phyloP scores from a whole-genome alignment of 129 eudicot species.

The Arctium minus region DNA sequence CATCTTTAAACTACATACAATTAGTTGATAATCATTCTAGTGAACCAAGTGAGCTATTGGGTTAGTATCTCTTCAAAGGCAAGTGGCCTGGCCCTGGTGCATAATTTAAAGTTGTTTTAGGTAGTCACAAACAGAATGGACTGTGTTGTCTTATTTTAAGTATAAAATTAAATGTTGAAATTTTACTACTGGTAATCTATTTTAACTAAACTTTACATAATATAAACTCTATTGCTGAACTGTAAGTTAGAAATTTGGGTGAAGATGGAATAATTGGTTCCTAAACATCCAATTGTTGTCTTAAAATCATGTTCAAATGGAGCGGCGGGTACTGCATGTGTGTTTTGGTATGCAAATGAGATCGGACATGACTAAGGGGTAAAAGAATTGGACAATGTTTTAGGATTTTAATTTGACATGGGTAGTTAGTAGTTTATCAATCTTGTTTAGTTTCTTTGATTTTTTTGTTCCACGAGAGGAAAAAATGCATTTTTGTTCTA shows the following conservation, averaged over 20 bases:
- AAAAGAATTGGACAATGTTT: no score
- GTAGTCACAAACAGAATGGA: not conserved
- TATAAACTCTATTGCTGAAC: not conserved
- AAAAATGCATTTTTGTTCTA: no score
- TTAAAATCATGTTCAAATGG: no score
- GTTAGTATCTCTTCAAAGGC: not conserved
- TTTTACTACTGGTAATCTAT: not conserved
- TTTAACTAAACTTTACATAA: not conserved
- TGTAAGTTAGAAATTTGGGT: not conserved
- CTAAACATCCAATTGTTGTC: not conserved
- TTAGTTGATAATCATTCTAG: not conserved
- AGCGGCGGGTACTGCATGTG: no score
- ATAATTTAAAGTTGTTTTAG: not conserved
- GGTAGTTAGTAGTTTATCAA: no score
- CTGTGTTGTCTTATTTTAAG: not conserved
- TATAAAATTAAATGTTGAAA: not conserved
- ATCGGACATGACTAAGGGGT: no score
- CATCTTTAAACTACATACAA: no score
- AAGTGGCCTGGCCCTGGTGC: not conserved
- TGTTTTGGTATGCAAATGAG: no score
- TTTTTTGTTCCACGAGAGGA: no score
- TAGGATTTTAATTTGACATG: no score
- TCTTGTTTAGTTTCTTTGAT: no score
- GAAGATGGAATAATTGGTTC: not conserved
- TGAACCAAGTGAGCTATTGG: not conserved